A percentile compares a stretch with the other conserved stretches of the same genome.
phyloP scores from a whole-genome alignment of 1,284 basidiomycete species.

The Mycena sp. region DNA sequence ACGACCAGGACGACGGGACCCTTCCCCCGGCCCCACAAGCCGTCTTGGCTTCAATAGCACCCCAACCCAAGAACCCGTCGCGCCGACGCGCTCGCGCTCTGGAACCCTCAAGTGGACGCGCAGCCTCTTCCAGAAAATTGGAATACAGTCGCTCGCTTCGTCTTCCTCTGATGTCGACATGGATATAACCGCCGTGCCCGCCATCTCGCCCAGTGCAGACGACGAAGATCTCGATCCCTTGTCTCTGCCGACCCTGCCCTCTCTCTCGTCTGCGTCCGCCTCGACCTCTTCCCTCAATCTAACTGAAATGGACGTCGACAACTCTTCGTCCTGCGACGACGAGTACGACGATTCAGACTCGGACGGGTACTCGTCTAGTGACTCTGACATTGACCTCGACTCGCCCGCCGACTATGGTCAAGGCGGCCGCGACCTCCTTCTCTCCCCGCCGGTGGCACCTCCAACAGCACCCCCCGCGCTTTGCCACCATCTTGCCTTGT shows the following conservation, averaged over 20 bases:
- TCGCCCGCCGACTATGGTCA: constrained; percentile 10
- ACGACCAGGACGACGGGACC: constrained; percentile 20
- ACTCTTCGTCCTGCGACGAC: constrained; percentile 23
- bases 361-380: constrained; percentile 23
- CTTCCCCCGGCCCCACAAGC: constrained; percentile 46
- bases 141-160: constrained; percentile 13
- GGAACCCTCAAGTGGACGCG: constrained; percentile 32
- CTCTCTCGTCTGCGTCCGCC: constrained; percentile 25
- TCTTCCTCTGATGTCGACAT: constrained; percentile 20
- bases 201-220: constrained; percentile 5
- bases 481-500: constrained; percentile 10
- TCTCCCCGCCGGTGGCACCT: constrained; percentile 9
- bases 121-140: constrained; percentile 34
- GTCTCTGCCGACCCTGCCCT: constrained; percentile 22
- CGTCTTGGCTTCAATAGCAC: constrained; percentile 45
- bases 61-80: not conserved
- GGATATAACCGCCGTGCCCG: constrained; percentile 22
- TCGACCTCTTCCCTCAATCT: constrained; percentile 27
- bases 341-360: constrained; percentile 30
- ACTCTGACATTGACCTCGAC: constrained; percentile 25
- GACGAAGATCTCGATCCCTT: constrained; percentile 27
- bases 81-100: constrained; percentile 1
- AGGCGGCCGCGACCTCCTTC: constrained; percentile 9
- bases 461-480: constrained; percentile 1
- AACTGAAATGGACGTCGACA: constrained; percentile 41